Evolutionary conservation across 352 stramenopile species (phyloP).

Genomic region (Globisporangium heterothallicum): DNA sequence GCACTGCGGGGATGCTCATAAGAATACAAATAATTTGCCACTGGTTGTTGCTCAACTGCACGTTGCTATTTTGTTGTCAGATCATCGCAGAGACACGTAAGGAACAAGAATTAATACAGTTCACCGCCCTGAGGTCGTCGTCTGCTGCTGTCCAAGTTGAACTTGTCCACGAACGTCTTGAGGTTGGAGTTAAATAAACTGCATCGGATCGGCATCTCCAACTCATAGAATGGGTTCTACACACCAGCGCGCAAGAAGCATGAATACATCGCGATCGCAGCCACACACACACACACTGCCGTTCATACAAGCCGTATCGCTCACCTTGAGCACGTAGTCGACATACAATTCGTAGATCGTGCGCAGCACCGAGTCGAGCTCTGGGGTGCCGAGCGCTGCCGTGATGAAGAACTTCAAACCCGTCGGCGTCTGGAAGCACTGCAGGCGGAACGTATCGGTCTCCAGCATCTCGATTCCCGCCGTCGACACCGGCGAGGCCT

Average conservation of each 20-base stretch:
- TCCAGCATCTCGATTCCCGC: conserved; percentile 90
- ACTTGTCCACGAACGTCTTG: conserved; percentile 85
- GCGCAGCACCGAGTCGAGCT: conserved; percentile 80
- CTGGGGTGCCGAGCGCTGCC: conserved; percentile 75
- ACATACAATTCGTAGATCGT: conserved; percentile 93
- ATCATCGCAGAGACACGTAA: neutral
- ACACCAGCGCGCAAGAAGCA: neutral
- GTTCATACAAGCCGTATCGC: neutral
- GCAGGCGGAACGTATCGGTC: conserved; percentile 88
- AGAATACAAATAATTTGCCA: too few relatives aligned
- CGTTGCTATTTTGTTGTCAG: too few relatives aligned
- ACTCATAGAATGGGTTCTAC: conserved; percentile 93
- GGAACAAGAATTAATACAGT: conserved; percentile 19
- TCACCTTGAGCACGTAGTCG: conserved; percentile 93
- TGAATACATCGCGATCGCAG: too few relatives aligned
- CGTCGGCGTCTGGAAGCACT: conserved; percentile 91
- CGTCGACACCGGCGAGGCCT: conserved; percentile 78
- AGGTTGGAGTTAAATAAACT: conserved; percentile 89
- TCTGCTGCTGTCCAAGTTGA: conserved; percentile 60
- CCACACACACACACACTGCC: neutral
- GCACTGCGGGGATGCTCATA: too few relatives aligned
- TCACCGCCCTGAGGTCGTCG: conserved; percentile 46
- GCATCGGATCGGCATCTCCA: conserved; percentile 94
- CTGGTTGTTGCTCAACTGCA: too few relatives aligned
- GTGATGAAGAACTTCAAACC: conserved; percentile 94